Base-by-base conservation (phyloP, 257 asterid species). In the Lycium barbarum region DNA sequence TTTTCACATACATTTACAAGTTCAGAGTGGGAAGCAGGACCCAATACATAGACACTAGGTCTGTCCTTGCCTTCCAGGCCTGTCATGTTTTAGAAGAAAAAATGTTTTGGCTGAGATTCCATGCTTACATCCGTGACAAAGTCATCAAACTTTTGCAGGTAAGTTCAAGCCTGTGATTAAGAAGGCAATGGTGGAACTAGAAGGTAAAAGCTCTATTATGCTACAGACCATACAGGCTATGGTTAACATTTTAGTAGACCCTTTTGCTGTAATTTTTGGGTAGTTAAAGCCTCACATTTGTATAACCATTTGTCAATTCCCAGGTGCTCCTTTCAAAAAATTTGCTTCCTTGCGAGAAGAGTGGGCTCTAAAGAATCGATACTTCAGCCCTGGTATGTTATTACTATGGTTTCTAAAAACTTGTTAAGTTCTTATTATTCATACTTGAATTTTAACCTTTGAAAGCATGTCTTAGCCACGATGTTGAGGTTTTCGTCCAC, bases 181-280 rank as follows among this genome's bases (percentile, higher is more conserved):
- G 91, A 97, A 97, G 89, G 99, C 99, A 66, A 95, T 95, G 99
- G 99, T 97, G 90, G 99, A 97, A 90, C 92, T 97, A 78, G 95
- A 94, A 72, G 99, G 98, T 94, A 68, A 88, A 85, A 74, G 43
- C 58, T 79, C 82, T 65, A 53, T 53, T 26, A 15, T 10, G 43
- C 40, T 36, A 26, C 7, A 17, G 9, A 83, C 49, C 85, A 65
- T 61, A 36, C 36, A 33, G 36, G 61, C 71, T 59, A 38, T 43
- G 6, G 2, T 63, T 55, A 22, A 66, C 59, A 18, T 80, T 80
- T 62, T 61, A 62, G 26, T 63, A 22, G 76, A 81, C 73, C 43
- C 45, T 49, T 43, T 53, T 62, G 18, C 45, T 81, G 81, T 49
- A 49, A 51, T 14, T 53, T 76, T 78, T 53, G 82, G 47, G 33